Base-by-base conservation (phyloP, 371 early-diverging fungal genomes). In the Chytridium lagenaria region DNA sequence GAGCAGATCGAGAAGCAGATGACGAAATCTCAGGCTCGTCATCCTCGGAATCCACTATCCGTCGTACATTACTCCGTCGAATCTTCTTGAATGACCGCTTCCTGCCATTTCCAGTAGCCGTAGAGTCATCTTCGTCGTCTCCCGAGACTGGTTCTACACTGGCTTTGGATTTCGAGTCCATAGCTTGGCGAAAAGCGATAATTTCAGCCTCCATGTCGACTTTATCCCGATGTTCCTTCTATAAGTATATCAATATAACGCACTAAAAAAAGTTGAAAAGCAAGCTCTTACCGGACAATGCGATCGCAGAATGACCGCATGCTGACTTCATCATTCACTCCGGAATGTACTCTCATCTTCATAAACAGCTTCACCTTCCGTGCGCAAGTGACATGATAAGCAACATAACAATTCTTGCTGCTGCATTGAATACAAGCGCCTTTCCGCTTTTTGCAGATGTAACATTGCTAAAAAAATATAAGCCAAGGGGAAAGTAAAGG, bases 361-460 rank as follows among this genome's bases (percentile, higher is more conserved):
- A 99, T 96, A 77, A 90, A 93, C 1, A 96, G 84, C 26, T 90
- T 89, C 0, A 94, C 94, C 73, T 88, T 88, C 19, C 94, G 87
- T 1, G 97, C 99, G 73, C 99, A 99, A 0, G 95, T 95, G 0
- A 92, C 93, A 82, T 99, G 99, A 76, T 95, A 99, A 0, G 97
- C 93, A 0, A 89, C 85, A 77, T 90, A 92, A 77, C 99, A 99
- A 65, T 89, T 88, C 65, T 91, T 91, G 68, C 93, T 90, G 67
- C 90, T 88, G 81, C 99, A 99, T 81, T 96, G 98, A 74, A 98
- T 97, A 69, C 94, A 94, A 0, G 97, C 98, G 19, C 99, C 99
- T 59, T 84, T 84, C 19, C 86, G 85, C 23, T 87, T 80, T 59
- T 91, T 90, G 81, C 99, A 99, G 36, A 98, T 87, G 68, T 88